Percentiles rank a stretch among this genome's conserved stretches.
Evolutionary conservation across 2,329 filamentous ascomycete species (phyloP).

Genomic region (Verticillium nonalfalfae): DNA sequence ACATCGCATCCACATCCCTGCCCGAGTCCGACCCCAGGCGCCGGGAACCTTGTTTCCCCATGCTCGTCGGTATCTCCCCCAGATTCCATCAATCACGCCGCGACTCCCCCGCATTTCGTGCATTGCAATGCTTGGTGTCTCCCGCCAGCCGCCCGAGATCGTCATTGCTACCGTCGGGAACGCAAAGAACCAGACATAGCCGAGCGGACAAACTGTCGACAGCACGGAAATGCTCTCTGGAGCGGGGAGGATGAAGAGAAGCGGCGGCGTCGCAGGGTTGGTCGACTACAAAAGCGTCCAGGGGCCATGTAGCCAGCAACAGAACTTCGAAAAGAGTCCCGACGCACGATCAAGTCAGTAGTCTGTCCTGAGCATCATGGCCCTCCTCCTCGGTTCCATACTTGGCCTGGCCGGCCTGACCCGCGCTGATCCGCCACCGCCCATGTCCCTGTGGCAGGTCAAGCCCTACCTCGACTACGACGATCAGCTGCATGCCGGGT

Average conservation of each 20-base stretch:
- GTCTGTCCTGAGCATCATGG: neutral
- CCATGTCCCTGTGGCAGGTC: conserved; percentile 13
- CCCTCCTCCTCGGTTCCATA: neutral
- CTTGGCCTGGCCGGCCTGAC: neutral
- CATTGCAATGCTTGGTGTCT: neutral
- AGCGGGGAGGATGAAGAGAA: neutral
- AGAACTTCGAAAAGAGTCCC: neutral
- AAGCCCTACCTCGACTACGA: conserved; percentile 14
- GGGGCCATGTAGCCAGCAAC: neutral
- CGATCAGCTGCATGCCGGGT: conserved; percentile 16
- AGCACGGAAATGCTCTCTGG: neutral
- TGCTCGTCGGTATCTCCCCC: neutral
- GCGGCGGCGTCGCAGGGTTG: neutral
- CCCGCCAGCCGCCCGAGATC: neutral
- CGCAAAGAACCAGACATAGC: neutral
- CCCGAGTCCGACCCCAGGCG: neutral
- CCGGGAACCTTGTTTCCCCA: neutral
- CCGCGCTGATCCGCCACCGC: conserved; percentile 3
- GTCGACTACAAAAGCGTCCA: neutral
- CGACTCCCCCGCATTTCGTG: neutral
- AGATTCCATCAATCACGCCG: neutral
- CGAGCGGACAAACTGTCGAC: neutral
- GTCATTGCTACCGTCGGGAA: neutral
- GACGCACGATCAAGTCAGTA: neutral
- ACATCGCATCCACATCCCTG: neutral